A percentile compares a stretch with the other conserved stretches of the same genome.
Conservation (phyloP, 1,284 basidiomycete genomes). For the Pseudozyma sp. region DNA sequence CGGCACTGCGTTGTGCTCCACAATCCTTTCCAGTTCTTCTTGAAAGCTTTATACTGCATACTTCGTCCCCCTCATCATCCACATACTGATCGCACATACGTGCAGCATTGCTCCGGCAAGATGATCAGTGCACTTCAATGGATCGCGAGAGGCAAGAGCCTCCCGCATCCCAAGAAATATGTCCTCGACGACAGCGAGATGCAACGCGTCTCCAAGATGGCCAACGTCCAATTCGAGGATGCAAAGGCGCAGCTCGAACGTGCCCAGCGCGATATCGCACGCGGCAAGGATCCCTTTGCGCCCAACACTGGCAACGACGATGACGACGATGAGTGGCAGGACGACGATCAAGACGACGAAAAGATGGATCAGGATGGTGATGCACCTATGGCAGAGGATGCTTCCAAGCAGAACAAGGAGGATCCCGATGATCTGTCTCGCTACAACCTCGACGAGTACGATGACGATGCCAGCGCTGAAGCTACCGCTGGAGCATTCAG, state of each 20-base stretch:
- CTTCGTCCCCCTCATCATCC: too few species aligned
- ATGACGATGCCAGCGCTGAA: conserved; percentile 75
- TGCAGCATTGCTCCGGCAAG: neutral
- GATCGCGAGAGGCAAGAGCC: conserved; percentile 85
- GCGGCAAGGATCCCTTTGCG: conserved; percentile 52
- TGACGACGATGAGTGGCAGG: conserved; percentile 51
- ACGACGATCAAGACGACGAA: conserved; percentile 62
- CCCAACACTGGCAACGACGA: conserved; percentile 42
- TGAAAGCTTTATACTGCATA: too few species aligned
- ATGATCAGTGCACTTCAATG: conserved; percentile 75
- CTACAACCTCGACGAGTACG: conserved; percentile 92
- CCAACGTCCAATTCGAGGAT: conserved; percentile 87
- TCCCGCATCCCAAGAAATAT: conserved; percentile 85
- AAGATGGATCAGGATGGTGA: conserved; percentile 75
- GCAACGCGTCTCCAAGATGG: conserved; percentile 87
- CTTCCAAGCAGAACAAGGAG: conserved; percentile 20
- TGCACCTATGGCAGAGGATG: conserved; percentile 70
- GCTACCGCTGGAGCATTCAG: conserved; percentile 81
- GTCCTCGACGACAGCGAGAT: conserved; percentile 90
- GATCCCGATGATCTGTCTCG: conserved; percentile 84
- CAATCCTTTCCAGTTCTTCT: neutral
- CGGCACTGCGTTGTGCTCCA: conserved; percentile 3
- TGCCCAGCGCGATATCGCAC: conserved; percentile 56
- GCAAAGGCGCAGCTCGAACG: conserved; percentile 83
- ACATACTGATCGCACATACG: neutral